A percentile compares a stretch with the other conserved stretches of the same genome.
phyloP scores from a whole-genome alignment of 78 protist genomes.

The Dictyostelium purpureum region DNA sequence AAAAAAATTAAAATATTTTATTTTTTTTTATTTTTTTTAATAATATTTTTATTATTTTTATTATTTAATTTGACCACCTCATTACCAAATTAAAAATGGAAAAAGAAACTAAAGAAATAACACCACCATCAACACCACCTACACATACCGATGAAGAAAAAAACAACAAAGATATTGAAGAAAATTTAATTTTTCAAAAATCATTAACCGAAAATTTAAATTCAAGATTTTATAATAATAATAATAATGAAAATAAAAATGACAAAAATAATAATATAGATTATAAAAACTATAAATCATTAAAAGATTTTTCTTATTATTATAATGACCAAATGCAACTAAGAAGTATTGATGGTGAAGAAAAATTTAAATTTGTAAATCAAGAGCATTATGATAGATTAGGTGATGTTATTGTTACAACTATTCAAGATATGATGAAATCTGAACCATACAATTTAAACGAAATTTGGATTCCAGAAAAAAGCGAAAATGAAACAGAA shows the following conservation, averaged over 20 bases:
- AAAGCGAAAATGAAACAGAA: neutral
- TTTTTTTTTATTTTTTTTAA: no score
- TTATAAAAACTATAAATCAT: neutral
- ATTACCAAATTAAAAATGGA: no score
- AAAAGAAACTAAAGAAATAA: no score
- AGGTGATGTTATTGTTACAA: conserved; percentile 27
- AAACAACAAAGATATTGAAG: neutral
- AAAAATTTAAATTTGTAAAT: conserved; percentile 46
- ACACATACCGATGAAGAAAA: no score
- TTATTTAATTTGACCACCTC: no score
- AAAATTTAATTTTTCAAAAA: neutral
- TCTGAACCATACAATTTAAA: neutral
- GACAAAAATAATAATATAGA: neutral
- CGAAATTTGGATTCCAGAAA: conserved; percentile 2
- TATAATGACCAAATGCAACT: conserved; percentile 35
- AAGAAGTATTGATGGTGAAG: neutral
- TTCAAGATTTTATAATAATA: neutral
- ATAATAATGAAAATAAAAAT: neutral
- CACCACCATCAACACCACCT: no score
- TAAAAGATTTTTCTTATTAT: conserved; percentile 40
- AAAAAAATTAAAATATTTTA: no score
- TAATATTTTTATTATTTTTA: no score
- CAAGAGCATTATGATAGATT: conserved; percentile 58
- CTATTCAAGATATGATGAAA: conserved; percentile 26
- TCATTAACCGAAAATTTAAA: neutral